phyloP scores from a whole-genome alignment of 208 protist species.

The Naegleria lovaniensis region DNA sequence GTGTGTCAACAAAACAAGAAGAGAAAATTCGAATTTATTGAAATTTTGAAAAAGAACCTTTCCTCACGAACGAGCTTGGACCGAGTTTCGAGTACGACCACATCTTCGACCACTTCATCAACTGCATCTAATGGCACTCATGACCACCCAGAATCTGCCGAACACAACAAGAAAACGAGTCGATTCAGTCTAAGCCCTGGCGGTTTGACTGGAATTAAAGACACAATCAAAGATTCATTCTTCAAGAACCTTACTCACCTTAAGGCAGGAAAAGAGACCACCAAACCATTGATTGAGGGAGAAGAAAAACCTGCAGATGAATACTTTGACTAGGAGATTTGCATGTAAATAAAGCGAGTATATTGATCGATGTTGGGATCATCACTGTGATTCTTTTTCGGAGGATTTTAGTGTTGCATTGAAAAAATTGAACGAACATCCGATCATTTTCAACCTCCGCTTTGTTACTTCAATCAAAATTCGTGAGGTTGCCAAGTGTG shows the following conservation, averaged over 20 bases:
- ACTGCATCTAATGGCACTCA: not conserved
- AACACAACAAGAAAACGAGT: not conserved
- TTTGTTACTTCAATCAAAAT: too few species aligned
- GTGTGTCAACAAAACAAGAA: not conserved
- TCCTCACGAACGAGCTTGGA: not conserved
- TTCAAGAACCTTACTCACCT: not conserved
- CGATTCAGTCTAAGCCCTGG: not conserved
- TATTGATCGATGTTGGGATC: too few species aligned
- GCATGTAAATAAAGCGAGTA: too few species aligned
- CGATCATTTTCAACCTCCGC: too few species aligned
- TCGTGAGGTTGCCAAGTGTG: too few species aligned
- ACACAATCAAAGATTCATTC: not conserved
- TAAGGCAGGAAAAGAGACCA: too few species aligned
- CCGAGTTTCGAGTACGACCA: not conserved
- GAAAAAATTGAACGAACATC: too few species aligned
- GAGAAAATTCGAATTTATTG: not conserved
- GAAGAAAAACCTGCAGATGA: too few species aligned
- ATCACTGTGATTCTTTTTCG: too few species aligned
- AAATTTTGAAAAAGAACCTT: not conserved
- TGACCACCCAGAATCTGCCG: not conserved
- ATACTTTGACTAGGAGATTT: too few species aligned
- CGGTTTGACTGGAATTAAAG: not conserved
- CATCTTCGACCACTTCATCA: not conserved
- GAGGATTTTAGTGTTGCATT: too few species aligned
- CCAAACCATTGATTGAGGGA: too few species aligned